phyloP scores from a whole-genome alignment of 148 eudicot genomes.

The Persicaria maculosa region DNA sequence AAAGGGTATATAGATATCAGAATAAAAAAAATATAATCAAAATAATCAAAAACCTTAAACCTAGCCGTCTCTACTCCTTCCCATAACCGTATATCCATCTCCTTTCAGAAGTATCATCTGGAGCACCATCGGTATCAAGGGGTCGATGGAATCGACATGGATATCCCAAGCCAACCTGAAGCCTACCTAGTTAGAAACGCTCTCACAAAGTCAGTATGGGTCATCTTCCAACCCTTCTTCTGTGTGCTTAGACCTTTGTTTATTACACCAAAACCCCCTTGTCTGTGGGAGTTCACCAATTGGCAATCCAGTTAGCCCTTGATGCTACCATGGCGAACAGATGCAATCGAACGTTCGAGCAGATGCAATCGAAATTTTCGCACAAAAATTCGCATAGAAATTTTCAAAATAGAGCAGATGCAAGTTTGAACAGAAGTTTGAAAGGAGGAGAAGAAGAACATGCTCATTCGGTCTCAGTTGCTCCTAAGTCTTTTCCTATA shows the following conservation, averaged over 20 bases:
- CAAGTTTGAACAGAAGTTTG: too few relatives aligned
- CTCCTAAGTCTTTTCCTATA: too few relatives aligned
- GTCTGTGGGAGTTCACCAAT: conserved; percentile 80
- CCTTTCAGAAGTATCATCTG: conserved; percentile 93
- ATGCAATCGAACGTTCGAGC: too few relatives aligned
- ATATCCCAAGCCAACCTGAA: conserved; percentile 70
- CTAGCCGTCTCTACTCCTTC: conserved; percentile 84
- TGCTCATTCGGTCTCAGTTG: too few relatives aligned
- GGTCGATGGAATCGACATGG: conserved; percentile 88
- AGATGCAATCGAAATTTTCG: too few relatives aligned
- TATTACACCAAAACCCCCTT: conserved; percentile 87
- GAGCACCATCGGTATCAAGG: conserved; percentile 96
- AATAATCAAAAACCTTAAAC: conserved; percentile 18
- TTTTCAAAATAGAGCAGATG: too few relatives aligned
- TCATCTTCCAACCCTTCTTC: conserved; percentile 77
- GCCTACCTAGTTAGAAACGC: conserved; percentile 56
- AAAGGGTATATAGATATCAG: too few relatives aligned
- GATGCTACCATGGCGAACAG: conserved; percentile 35
- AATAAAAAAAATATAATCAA: too few relatives aligned
- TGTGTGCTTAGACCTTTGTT: conserved; percentile 83
- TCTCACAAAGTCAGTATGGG: conserved; percentile 72
- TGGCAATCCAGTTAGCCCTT: conserved; percentile 50
- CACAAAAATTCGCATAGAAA: too few relatives aligned
- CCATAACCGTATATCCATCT: conserved; percentile 83
- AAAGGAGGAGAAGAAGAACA: too few relatives aligned